Conservation (phyloP, 2,329 filamentous ascomycete species). For the Didymella lethalis region DNA sequence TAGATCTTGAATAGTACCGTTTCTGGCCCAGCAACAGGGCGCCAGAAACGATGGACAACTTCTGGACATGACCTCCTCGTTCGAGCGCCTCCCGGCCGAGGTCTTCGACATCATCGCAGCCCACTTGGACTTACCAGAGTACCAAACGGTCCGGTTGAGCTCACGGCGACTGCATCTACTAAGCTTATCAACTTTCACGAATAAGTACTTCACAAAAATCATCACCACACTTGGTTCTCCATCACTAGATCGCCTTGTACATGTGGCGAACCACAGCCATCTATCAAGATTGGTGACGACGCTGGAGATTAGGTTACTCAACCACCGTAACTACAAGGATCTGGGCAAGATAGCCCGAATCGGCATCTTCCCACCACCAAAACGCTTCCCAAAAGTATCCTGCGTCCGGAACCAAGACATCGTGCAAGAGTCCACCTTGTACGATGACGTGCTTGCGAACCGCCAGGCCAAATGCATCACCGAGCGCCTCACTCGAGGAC, state of each 20-base stretch:
- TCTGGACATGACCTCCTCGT: constrained; percentile 32
- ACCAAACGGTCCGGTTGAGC: constrained; percentile 34
- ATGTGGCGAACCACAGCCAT: constrained; percentile 27
- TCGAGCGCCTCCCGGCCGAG: constrained; percentile 43
- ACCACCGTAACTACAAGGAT: constrained; percentile 32
- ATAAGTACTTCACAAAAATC: constrained; percentile 32
- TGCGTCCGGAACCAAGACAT: constrained; percentile 29
- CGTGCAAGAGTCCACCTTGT: constrained; percentile 31
- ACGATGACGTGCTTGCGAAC: constrained; percentile 30
- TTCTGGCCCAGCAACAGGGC: background rate
- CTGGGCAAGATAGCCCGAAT: constrained; percentile 33
- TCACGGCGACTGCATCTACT: constrained; percentile 35
- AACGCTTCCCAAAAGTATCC: constrained; percentile 35
- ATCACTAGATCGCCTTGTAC: constrained; percentile 34
- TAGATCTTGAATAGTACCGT: background rate
- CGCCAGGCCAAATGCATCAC: constrained; percentile 27
- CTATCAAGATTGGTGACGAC: constrained; percentile 29
- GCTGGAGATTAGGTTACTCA: constrained; percentile 38
- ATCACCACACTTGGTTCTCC: constrained; percentile 36
- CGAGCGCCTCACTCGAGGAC: constrained; percentile 29
- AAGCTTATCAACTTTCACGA: constrained; percentile 33
- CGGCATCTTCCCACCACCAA: constrained; percentile 39
- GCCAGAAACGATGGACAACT: constrained; percentile 11
- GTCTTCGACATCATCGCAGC: constrained; percentile 37
- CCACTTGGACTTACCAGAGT: constrained; percentile 27